Evolutionary conservation across 2,329 filamentous ascomycete species (phyloP).

Genomic region (Apiospora sp.): DNA sequence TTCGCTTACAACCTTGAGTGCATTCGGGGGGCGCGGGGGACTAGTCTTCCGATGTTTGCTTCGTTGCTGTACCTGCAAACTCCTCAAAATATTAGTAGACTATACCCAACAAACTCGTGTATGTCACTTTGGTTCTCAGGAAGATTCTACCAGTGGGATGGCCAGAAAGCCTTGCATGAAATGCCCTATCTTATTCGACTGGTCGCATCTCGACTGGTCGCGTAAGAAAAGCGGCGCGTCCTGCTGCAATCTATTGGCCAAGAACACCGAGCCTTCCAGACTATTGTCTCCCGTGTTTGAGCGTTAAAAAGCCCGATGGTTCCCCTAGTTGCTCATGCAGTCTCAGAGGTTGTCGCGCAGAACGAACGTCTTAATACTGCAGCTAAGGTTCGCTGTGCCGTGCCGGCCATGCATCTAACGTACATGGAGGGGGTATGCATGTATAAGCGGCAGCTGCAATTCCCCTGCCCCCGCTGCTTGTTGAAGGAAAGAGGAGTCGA

Average conservation of each 20-base stretch:
- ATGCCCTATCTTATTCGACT: background rate
- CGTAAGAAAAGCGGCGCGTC: background rate
- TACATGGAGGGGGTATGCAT: constrained; percentile 9
- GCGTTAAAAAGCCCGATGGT: constrained; percentile 13
- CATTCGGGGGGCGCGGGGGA: background rate
- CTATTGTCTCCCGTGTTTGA: constrained; percentile 17
- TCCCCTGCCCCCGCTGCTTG: background rate
- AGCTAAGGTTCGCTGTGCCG: constrained; percentile 17
- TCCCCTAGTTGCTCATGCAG: constrained; percentile 11
- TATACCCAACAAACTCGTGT: background rate
- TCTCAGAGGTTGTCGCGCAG: constrained; percentile 19
- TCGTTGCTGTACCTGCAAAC: background rate
- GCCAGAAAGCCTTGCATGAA: background rate
- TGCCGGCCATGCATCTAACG: constrained; percentile 11
- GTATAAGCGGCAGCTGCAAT: constrained; percentile 1
- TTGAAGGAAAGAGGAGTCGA: constrained; percentile 3
- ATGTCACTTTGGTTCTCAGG: background rate
- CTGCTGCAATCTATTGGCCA: background rate
- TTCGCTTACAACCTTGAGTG: background rate
- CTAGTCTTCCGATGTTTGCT: background rate
- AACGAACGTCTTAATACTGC: constrained; percentile 11
- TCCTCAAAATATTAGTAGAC: background rate
- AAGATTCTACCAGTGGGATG: background rate
- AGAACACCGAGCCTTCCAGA: background rate
- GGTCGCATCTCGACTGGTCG: background rate